phyloP scores from a whole-genome alignment of 176 grass and related monocot genomes.

The Phyllostachys edulis region DNA sequence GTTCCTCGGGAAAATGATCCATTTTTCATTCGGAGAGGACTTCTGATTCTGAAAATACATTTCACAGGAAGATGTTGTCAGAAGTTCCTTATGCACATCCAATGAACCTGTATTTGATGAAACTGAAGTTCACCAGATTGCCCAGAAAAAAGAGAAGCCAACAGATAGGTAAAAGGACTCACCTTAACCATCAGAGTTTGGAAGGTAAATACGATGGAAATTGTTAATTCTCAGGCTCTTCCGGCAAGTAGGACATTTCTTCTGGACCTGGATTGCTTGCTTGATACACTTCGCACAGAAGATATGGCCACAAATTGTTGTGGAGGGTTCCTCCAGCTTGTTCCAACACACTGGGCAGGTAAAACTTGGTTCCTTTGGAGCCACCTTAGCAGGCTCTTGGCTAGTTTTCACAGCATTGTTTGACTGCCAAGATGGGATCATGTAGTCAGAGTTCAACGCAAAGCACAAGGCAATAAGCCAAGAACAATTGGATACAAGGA shows the following conservation, averaged over 20 bases:
- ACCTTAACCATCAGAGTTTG: slow-evolving; percentile 44
- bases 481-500: background rate
- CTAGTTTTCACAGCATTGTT: slow-evolving; percentile 10
- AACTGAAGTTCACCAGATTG: background rate
- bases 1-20: background rate
- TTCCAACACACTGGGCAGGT: slow-evolving; percentile 82
- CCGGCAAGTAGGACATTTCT: slow-evolving; percentile 91
- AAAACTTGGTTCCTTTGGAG: slow-evolving; percentile 63
- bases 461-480: background rate
- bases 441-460: background rate
- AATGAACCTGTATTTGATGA: background rate
- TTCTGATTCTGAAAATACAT: slow-evolving; percentile 18
- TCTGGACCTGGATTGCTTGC: slow-evolving; percentile 66
- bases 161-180: background rate
- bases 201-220: slow-evolving; percentile 82
- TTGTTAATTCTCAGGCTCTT: slow-evolving; percentile 54
- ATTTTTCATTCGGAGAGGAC: background rate
- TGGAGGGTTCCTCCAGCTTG: slow-evolving; percentile 63
- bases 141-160: background rate
- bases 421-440: slow-evolving; percentile 24
- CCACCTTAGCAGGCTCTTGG: slow-evolving; percentile 38
- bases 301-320: slow-evolving; percentile 87
- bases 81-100: background rate
- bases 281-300: slow-evolving; percentile 83
- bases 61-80: background rate